Conservation (phyloP, 1,284 basidiomycete species). For the Fomitiporia mediterranea region DNA sequence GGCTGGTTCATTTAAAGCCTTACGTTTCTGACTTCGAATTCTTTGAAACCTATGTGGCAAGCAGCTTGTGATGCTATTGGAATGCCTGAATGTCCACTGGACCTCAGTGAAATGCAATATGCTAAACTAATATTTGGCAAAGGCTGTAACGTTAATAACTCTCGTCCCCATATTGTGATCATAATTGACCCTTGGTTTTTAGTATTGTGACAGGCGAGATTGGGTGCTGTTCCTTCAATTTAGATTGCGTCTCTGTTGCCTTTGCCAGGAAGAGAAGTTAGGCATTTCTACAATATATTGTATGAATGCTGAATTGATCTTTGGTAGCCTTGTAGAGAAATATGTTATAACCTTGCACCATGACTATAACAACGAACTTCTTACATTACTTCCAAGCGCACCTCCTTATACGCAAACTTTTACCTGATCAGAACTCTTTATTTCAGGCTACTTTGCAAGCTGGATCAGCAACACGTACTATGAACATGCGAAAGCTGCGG, state of each 20-base stretch:
- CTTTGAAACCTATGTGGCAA: constrained; percentile 21
- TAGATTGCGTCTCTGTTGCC: too few species aligned
- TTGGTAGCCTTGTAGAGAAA: too few species aligned
- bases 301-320: too few species aligned
- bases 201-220: too few species aligned
- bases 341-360: too few species aligned
- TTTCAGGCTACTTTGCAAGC: background rate
- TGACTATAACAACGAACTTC: too few species aligned
- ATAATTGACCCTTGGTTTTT: too few species aligned
- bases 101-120: constrained; percentile 24
- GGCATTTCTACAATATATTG: too few species aligned
- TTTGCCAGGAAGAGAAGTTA: too few species aligned
- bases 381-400: too few species aligned
- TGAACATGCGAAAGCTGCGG: background rate
- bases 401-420: background rate
- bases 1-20: constrained; percentile 19
- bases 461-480: background rate
- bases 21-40: constrained; percentile 24
- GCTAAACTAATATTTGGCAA: constrained; percentile 24
- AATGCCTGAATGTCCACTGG: constrained; percentile 24
- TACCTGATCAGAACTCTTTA: background rate
- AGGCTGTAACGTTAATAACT: constrained; percentile 12
- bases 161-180: too few species aligned
- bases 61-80: constrained; percentile 2
- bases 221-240: too few species aligned